Percentiles rank a stretch among this genome's conserved stretches.
Evolutionary conservation across 2,329 filamentous ascomycete species (phyloP).

Genomic region (Penicillium sp.): DNA sequence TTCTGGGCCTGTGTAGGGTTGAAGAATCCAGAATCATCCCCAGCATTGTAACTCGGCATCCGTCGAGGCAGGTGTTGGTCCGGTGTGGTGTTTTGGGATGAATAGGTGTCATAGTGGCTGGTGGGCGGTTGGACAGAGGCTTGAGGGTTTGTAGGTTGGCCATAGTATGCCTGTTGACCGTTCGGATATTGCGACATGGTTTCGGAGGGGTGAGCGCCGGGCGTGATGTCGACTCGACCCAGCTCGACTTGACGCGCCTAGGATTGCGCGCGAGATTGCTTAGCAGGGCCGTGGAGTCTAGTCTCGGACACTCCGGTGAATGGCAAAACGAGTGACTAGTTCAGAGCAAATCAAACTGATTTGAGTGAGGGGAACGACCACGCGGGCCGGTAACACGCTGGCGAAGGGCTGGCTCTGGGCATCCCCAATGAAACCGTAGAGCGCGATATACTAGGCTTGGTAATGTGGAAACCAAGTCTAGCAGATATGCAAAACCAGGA

Average conservation of each 20-base stretch:
- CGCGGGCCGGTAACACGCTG: conserved; percentile 9
- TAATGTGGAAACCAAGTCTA: neutral
- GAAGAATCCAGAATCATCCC: conserved; percentile 65
- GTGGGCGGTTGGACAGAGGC: conserved; percentile 31
- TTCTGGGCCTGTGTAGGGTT: conserved; percentile 32
- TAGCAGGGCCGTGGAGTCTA: neutral
- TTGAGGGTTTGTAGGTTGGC: conserved; percentile 33
- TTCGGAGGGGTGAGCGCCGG: neutral
- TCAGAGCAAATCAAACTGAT: neutral
- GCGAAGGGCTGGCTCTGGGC: conserved; percentile 3
- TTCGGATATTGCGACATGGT: conserved; percentile 59
- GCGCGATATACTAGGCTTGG: neutral
- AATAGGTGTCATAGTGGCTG: conserved; percentile 43
- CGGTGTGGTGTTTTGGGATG: conserved; percentile 42
- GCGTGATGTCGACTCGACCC: neutral
- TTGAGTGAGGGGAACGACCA: conserved; percentile 11
- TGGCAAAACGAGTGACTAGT: conserved; percentile 5
- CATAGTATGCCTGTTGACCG: conserved; percentile 50
- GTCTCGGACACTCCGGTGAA: neutral
- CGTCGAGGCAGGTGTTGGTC: conserved; percentile 49
- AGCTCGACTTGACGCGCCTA: neutral
- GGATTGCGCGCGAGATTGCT: neutral
- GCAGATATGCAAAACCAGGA: neutral
- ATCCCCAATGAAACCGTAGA: conserved; percentile 6
- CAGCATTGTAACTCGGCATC: conserved; percentile 71